Conservation (phyloP, 495 filamentous ascomycete species). For the Daldinia childiae region DNA sequence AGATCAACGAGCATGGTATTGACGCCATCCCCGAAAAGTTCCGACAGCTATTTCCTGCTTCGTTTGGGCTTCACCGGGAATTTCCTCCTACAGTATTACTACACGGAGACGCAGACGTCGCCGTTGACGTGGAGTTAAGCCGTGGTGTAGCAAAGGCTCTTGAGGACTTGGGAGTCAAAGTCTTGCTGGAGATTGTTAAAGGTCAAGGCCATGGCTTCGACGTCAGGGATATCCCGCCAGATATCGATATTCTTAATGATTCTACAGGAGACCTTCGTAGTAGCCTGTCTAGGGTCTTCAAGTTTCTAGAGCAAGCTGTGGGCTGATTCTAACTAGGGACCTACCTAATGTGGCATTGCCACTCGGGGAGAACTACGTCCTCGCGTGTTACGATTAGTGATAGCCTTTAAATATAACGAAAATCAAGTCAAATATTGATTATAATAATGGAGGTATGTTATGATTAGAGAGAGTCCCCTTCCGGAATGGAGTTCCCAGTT, state of each 20-base stretch:
- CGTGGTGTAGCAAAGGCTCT: background rate
- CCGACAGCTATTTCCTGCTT: background rate
- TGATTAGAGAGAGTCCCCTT: too few relatives aligned
- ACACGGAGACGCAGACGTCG: background rate
- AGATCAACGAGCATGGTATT: background rate
- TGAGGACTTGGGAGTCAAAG: background rate
- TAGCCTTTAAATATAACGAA: background rate
- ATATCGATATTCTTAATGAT: background rate
- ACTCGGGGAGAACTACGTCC: background rate
- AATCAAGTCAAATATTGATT: background rate
- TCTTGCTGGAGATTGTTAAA: background rate
- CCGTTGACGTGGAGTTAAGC: background rate
- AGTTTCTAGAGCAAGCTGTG: background rate
- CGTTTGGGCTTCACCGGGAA: background rate
- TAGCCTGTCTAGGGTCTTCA: background rate
- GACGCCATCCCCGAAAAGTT: background rate
- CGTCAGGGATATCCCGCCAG: background rate
- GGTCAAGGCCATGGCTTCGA: constrained; percentile 5
- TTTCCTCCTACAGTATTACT: background rate
- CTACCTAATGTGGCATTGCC: background rate
- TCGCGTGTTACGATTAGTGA: background rate
- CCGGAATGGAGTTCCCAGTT: too few relatives aligned
- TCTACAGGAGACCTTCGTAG: background rate
- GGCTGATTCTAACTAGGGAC: background rate
- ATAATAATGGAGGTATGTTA: too few relatives aligned